These are phyloP conservation scores for Fusarium subtropicale DNA, from an alignment of 2,329 filamentous ascomycete genomes.

Conservation along the genomic window DNA sequence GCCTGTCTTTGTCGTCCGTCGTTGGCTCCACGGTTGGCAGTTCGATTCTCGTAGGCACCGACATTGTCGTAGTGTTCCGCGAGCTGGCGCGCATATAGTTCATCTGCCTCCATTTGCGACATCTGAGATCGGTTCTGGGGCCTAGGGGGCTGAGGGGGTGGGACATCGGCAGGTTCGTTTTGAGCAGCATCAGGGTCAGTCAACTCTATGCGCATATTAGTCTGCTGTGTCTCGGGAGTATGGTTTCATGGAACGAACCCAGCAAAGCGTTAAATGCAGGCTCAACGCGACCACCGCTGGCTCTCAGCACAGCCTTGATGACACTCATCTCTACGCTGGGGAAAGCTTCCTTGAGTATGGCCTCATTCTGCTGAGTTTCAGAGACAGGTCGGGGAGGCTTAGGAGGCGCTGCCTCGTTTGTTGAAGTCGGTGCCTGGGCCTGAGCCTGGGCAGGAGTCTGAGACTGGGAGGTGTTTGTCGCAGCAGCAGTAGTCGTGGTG, in stretches of 20 bases:
- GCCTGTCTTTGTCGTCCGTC: slow-evolving; percentile 53
- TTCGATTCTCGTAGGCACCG: slow-evolving; percentile 68
- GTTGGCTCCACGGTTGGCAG: slow-evolving; percentile 57
- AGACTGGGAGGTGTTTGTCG: slow-evolving; percentile 46
- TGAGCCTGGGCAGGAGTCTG: slow-evolving; percentile 12
- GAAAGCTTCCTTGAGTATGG: slow-evolving; percentile 93
- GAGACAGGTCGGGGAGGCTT: slow-evolving; percentile 88
- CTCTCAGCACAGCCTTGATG: slow-evolving; percentile 86
- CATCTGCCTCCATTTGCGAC: slow-evolving; percentile 89
- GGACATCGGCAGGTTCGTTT: slow-evolving; percentile 66
- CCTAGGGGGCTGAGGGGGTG: slow-evolving; percentile 83
- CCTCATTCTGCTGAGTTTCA: slow-evolving; percentile 85
- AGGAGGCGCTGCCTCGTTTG: slow-evolving; percentile 67
- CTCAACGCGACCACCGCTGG: slow-evolving; percentile 88
- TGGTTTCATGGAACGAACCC: slow-evolving; percentile 61
- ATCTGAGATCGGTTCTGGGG: slow-evolving; percentile 72
- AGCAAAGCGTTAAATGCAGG: slow-evolving; percentile 95
- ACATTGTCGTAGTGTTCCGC: slow-evolving; percentile 87
- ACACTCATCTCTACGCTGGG: slow-evolving; percentile 83
- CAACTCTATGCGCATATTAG: slow-evolving; percentile 67
- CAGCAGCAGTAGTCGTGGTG: slow-evolving; percentile 40
- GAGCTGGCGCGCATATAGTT: slow-evolving; percentile 90
- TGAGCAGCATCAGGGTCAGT: slow-evolving; percentile 78
- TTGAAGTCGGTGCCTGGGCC: slow-evolving; percentile 41
- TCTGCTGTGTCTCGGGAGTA: not conserved